Evolutionary conservation across 306 rosid species (phyloP), one percentile per base, ranked within the genome.

Genomic region (Alnus rubra): DNA sequence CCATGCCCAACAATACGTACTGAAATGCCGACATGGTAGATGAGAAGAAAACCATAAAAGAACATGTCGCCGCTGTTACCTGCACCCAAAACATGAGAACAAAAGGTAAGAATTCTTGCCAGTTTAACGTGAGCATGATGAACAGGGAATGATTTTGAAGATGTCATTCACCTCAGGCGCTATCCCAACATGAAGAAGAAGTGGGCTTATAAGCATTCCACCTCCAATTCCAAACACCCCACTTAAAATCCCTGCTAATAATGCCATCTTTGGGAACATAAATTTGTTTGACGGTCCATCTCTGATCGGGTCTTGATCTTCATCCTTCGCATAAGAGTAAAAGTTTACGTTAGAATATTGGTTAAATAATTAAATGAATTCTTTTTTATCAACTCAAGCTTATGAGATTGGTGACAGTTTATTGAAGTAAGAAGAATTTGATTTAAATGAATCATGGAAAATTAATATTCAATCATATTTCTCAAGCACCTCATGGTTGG

Each of bases 191-290:
- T 92, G 97, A 70, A 94, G 94, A 83, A 94, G 97, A 74, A 94
- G 88, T 52, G 98, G 98, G 86, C 92, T 94, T 76, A 92, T 88
- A 7, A 94, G 85, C 97, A 94, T 94, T 75, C 98, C 98, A 79
- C 98, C 98, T 68, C 98, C 97, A 49, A 94, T 94, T 53, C 98
- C 98, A 82, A 92, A 94, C 58, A 89, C 88, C 47, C 98, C 97
- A 28, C 98, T 97, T 74, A 92, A 73, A 35, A 86, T 68, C 77
- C 98, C 98, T 4, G 97, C 93, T 19, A 89, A 60, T 30, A 90
- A 76, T 80, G 98, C 93, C 91, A 92, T 90, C 62, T 78, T 16
- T 75, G 98, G 98, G 85, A 92, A 92, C 52, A 82, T 54, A 73
- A 92, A 85, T 75, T 82, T 87, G 68, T 84, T 83, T 23, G 90